These are phyloP conservation scores for Hebeloma cylindrosporum DNA, from an alignment of 768 basidiomycete genomes.

Conservation along the genomic window DNA sequence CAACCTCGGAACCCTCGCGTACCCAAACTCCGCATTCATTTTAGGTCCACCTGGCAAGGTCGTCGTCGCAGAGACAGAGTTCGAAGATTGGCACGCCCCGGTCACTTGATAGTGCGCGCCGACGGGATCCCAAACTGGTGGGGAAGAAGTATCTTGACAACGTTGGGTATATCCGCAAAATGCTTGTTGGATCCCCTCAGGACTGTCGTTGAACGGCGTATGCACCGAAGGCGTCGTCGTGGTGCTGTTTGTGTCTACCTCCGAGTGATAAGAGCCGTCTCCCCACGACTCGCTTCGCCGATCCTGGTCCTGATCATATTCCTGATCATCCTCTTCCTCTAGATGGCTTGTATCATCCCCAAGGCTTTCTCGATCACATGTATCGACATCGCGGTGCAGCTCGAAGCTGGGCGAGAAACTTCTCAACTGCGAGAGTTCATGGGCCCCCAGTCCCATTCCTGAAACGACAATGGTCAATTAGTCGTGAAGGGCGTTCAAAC, in stretches of 20 bases:
- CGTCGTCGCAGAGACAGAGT: slow-evolving; percentile 1
- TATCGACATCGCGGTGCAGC: slow-evolving; percentile 25
- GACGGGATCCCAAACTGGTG: slow-evolving; percentile 15
- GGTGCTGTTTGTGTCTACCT: slow-evolving; percentile 16
- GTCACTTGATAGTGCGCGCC: slow-evolving; percentile 19
- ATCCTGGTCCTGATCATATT: slow-evolving; percentile 11
- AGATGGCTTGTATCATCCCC: not conserved
- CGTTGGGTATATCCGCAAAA: not conserved
- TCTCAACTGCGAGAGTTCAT: slow-evolving; percentile 24
- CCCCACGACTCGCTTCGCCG: slow-evolving; percentile 17
- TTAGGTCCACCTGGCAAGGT: not conserved
- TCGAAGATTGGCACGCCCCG: slow-evolving; percentile 13
- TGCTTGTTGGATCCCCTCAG: slow-evolving; percentile 1
- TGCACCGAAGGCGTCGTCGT: slow-evolving; percentile 17
- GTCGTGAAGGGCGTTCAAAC: no score
- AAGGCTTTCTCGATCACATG: not conserved
- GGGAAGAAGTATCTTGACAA: slow-evolving; percentile 3
- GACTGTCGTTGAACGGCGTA: slow-evolving; percentile 15
- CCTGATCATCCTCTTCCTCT: slow-evolving; percentile 2
- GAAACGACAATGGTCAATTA: not conserved
- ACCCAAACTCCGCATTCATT: not conserved
- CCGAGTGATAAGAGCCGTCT: slow-evolving; percentile 15
- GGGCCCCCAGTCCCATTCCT: slow-evolving; percentile 13
- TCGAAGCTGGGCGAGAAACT: slow-evolving; percentile 42
- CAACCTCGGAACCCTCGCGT: slow-evolving; percentile 7